Conservation (phyloP, 768 basidiomycete species). For the Exsudoporus frostii region DNA sequence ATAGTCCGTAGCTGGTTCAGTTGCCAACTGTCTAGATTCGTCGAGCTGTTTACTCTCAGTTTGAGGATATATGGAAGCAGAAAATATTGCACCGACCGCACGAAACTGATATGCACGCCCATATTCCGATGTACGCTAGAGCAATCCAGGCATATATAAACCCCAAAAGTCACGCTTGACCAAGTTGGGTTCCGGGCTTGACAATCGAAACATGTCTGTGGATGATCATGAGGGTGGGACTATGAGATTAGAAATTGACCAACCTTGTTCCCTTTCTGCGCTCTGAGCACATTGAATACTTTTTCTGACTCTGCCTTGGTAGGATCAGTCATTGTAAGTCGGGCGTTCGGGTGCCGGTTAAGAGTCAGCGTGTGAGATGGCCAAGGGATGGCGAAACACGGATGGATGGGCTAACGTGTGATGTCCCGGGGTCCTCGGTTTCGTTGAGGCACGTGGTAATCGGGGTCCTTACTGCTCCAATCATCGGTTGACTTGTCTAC, state of each 20-base stretch:
- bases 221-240: constrained; percentile 10
- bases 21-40: constrained; percentile 95
- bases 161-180: constrained; percentile 94
- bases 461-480: constrained; percentile 14
- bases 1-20: constrained; percentile 87
- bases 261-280: constrained; percentile 89
- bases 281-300: constrained; percentile 75
- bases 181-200: constrained; percentile 95
- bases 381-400: constrained; percentile 1
- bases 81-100: constrained; percentile 56
- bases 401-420: constrained; percentile 17
- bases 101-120: constrained; percentile 98
- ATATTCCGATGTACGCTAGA: constrained; percentile 93
- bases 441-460: constrained; percentile 6
- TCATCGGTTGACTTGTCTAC: no score
- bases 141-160: constrained; percentile 98
- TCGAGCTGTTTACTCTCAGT: constrained; percentile 60
- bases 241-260: neutral
- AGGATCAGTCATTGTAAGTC: constrained; percentile 60
- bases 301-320: constrained; percentile 86
- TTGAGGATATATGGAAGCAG: neutral
- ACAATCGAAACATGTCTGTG: constrained; percentile 90
- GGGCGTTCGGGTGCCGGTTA: neutral
- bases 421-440: constrained; percentile 15
- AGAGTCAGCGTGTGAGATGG: constrained; percentile 7